phyloP scores from a whole-genome alignment of 1,284 basidiomycete species.

The Sporisorium graminicola region DNA sequence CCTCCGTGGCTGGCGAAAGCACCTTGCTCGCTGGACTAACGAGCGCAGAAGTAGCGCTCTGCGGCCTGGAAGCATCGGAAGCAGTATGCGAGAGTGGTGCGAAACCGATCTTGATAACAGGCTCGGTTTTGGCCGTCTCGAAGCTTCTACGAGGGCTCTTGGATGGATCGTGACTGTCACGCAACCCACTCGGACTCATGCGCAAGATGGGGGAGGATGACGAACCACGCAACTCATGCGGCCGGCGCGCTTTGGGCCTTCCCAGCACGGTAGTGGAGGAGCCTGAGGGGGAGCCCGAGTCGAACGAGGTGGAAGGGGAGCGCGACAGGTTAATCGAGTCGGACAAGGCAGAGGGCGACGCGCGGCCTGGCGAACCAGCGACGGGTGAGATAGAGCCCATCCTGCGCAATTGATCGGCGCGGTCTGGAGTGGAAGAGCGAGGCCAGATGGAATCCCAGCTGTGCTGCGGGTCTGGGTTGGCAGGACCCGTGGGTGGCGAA shows the following conservation, averaged over 20 bases:
- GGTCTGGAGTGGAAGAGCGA: constrained; percentile 41
- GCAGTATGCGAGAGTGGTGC: constrained; percentile 14
- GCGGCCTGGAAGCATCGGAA: constrained; percentile 10
- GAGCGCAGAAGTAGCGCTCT: constrained; percentile 7
- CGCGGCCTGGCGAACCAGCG: constrained; percentile 30
- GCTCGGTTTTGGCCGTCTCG: constrained; percentile 35
- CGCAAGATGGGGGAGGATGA: constrained; percentile 46
- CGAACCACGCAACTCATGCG: constrained; percentile 48
- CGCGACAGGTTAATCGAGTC: constrained; percentile 38
- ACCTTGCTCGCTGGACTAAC: constrained; percentile 37
- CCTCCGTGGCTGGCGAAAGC: constrained; percentile 42
- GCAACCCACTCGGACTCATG: constrained; percentile 19
- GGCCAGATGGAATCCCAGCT: constrained; percentile 63
- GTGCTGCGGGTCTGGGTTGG: constrained; percentile 53
- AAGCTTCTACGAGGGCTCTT: constrained; percentile 40
- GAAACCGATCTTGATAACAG: constrained; percentile 42
- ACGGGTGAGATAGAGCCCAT: constrained; percentile 43
- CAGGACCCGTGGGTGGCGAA: constrained; percentile 31
- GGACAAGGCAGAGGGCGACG: constrained; percentile 28
- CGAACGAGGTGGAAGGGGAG: constrained; percentile 40
- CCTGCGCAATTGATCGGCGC: constrained; percentile 37
- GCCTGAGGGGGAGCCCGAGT: constrained; percentile 33
- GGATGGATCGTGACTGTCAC: constrained; percentile 27
- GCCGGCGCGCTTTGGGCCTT: constrained; percentile 44
- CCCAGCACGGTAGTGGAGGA: constrained; percentile 31